Evolutionary conservation across 2,329 filamentous ascomycete genomes (phyloP).

Genomic region (Beauveria sp.): DNA sequence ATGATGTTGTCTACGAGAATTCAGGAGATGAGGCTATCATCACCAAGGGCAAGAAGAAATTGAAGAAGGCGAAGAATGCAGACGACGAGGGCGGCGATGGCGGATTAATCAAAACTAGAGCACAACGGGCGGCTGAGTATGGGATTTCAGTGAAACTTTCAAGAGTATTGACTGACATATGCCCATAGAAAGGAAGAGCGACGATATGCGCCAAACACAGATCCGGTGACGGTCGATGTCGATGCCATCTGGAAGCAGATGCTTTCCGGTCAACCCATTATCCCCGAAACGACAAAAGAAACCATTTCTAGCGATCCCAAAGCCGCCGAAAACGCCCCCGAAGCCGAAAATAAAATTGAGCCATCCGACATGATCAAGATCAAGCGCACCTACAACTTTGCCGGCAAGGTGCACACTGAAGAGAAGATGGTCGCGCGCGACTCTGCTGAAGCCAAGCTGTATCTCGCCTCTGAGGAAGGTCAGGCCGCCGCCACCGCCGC

Average conservation of each 20-base stretch:
- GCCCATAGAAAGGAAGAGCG: slow-evolving; percentile 46
- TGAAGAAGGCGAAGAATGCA: slow-evolving; percentile 32
- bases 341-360: slow-evolving; percentile 16
- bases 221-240: slow-evolving; percentile 62
- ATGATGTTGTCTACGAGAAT: slow-evolving; percentile 51
- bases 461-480: slow-evolving; percentile 44
- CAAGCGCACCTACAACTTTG: slow-evolving; percentile 67
- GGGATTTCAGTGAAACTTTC: slow-evolving; percentile 13
- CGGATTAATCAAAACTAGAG: slow-evolving; percentile 63
- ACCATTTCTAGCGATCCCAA: background rate
- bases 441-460: slow-evolving; percentile 59
- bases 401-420: slow-evolving; percentile 63
- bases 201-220: slow-evolving; percentile 42
- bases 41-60: slow-evolving; percentile 49
- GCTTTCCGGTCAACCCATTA: slow-evolving; percentile 34
- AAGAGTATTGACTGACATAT: slow-evolving; percentile 12
- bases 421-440: slow-evolving; percentile 60
- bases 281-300: slow-evolving; percentile 2
- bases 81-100: slow-evolving; percentile 53
- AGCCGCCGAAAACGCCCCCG: slow-evolving; percentile 2
- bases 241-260: slow-evolving; percentile 64
- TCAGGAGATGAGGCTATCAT: slow-evolving; percentile 69
- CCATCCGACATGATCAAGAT: slow-evolving; percentile 48
- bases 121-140: slow-evolving; percentile 59
- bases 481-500: slow-evolving; percentile 12